These are phyloP conservation scores for Penicillium pulvis DNA, from an alignment of 495 filamentous ascomycete species.

Conservation along the genomic window DNA sequence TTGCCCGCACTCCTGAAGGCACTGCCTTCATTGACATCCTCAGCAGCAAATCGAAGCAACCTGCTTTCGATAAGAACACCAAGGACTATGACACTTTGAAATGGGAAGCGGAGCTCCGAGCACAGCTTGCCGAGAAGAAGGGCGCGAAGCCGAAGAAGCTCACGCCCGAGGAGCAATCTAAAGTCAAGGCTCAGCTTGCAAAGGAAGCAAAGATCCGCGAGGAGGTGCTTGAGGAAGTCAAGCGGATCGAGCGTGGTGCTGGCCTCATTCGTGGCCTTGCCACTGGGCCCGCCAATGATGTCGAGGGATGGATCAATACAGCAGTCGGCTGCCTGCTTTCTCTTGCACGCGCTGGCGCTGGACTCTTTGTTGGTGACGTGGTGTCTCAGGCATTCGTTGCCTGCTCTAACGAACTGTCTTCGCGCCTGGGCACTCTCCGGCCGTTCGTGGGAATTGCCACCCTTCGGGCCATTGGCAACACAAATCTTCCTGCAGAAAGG, in stretches of 20 bases:
- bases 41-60: constrained; percentile 68
- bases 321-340: constrained; percentile 70
- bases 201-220: constrained; percentile 82
- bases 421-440: constrained; percentile 73
- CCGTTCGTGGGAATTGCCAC: constrained; percentile 87
- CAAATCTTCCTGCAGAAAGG: constrained; percentile 68
- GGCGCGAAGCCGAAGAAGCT: constrained; percentile 88
- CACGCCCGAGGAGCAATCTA: constrained; percentile 81
- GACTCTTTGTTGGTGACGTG: constrained; percentile 73
- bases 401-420: constrained; percentile 69
- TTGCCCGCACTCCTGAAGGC: constrained; percentile 85
- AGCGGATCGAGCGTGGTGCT: constrained; percentile 73
- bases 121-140: constrained; percentile 87
- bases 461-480: constrained; percentile 72
- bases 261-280: constrained; percentile 83
- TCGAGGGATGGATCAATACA: constrained; percentile 81
- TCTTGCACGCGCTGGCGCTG: constrained; percentile 75
- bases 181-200: constrained; percentile 85
- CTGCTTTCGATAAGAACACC: constrained; percentile 73
- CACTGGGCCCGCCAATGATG: constrained; percentile 80
- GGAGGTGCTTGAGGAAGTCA: constrained; percentile 65
- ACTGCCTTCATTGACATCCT: constrained; percentile 88
- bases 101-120: constrained; percentile 93
- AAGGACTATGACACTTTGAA: constrained; percentile 95
- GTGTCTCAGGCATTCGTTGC: constrained; percentile 79